phyloP scores from a whole-genome alignment of 2,329 filamentous ascomycete genomes.

The Teratosphaeria nubilosa region DNA sequence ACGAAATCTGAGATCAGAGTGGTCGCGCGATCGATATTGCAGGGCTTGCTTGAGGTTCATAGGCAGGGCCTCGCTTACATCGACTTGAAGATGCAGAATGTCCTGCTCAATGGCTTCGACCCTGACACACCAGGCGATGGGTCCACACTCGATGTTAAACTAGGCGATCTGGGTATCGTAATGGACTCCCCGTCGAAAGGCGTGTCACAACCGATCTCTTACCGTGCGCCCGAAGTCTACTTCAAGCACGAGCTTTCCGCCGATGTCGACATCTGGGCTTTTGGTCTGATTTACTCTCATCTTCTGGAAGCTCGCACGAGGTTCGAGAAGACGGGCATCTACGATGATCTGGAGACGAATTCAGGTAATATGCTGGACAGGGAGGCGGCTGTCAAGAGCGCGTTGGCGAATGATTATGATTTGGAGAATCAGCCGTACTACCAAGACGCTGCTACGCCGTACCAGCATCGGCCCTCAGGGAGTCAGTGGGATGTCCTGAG shows the following conservation, averaged over 20 bases:
- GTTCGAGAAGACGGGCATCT: slow-evolving; percentile 17
- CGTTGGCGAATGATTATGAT: slow-evolving; percentile 19
- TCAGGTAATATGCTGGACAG: slow-evolving; percentile 9
- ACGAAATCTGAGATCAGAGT: slow-evolving; percentile 15
- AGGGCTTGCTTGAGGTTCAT: slow-evolving; percentile 17
- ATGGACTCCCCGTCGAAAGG: slow-evolving; percentile 14
- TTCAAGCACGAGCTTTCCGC: slow-evolving; percentile 18
- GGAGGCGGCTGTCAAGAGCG: slow-evolving; percentile 11
- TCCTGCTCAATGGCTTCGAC: slow-evolving; percentile 20
- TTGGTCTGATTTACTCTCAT: slow-evolving; percentile 20
- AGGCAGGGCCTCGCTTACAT: slow-evolving; percentile 19
- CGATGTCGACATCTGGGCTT: slow-evolving; percentile 20
- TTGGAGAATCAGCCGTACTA: slow-evolving; percentile 15
- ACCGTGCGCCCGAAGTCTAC: slow-evolving; percentile 21
- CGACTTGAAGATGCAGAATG: slow-evolving; percentile 22
- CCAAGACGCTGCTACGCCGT: slow-evolving; percentile 8
- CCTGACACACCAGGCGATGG: slow-evolving; percentile 6
- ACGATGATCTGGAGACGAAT: slow-evolving; percentile 14
- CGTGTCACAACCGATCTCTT: slow-evolving; percentile 19
- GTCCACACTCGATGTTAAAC: slow-evolving; percentile 13
- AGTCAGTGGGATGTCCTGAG: slow-evolving; percentile 15
- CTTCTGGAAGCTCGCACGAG: slow-evolving; percentile 18
- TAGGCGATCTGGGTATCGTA: slow-evolving; percentile 21
- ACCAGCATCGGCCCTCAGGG: slow-evolving; percentile 9
- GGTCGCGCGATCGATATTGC: slow-evolving; percentile 13